phyloP scores from a whole-genome alignment of 2,329 filamentous ascomycete genomes.

The Apiospora malaysiana region DNA sequence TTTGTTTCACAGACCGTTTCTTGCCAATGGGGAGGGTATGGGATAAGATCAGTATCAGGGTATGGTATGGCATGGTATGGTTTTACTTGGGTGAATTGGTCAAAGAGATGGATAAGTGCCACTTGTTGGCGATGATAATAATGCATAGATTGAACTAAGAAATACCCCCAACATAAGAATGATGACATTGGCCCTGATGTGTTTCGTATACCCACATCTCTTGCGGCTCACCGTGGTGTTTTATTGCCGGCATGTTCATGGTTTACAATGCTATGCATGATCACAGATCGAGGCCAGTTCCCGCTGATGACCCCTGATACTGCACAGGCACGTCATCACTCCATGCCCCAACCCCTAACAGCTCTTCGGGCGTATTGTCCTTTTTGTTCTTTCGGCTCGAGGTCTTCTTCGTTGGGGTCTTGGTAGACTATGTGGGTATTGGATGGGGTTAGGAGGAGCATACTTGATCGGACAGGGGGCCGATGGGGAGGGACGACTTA shows the following conservation, averaged over 20 bases:
- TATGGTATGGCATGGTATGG: neutral
- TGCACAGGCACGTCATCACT: neutral
- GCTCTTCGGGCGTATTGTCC: neutral
- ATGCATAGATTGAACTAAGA: neutral
- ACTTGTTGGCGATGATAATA: neutral
- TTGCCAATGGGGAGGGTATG: neutral
- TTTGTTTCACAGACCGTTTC: conserved; percentile 8
- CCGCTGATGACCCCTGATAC: neutral
- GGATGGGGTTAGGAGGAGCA: neutral
- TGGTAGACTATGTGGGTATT: neutral
- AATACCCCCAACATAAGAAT: neutral
- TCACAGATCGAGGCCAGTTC: neutral
- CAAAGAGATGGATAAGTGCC: neutral
- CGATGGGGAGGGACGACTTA: neutral
- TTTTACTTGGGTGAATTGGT: neutral
- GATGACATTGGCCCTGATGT: neutral
- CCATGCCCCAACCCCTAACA: neutral
- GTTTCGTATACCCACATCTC: neutral
- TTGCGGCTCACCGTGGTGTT: too few species aligned
- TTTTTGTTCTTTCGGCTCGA: neutral
- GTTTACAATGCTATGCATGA: too few species aligned
- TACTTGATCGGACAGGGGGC: neutral
- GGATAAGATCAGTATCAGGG: neutral
- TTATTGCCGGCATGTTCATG: too few species aligned
- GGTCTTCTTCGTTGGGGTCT: neutral